Percentiles rank a stretch among this genome's conserved stretches.
Evolutionary conservation across 768 basidiomycete genomes (phyloP).

Genomic region (Lentinus tigrinus): DNA sequence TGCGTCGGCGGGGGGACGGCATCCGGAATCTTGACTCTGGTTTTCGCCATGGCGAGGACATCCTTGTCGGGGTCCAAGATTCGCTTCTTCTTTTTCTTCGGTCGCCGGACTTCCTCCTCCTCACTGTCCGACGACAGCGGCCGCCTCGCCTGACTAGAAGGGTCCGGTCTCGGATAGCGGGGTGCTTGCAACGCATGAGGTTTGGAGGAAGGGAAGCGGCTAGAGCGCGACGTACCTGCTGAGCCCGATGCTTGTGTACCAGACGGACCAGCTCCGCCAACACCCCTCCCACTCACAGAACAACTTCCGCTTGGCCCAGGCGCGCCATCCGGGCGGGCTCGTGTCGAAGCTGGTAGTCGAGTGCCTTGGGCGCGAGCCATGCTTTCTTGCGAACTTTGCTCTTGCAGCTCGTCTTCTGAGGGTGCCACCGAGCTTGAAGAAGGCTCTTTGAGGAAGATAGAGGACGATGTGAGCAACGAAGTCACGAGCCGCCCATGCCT

Average conservation of each 20-base stretch:
- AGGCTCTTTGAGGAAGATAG: not conserved
- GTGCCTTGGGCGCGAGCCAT: not conserved
- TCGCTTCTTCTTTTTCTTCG: slow-evolving; percentile 6
- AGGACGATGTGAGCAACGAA: not conserved
- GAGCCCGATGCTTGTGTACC: not conserved
- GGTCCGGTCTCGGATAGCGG: not conserved
- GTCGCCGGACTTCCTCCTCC: not conserved
- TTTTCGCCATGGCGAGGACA: not conserved
- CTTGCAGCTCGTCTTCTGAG: slow-evolving; percentile 6
- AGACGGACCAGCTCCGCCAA: not conserved
- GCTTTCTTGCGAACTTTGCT: not conserved
- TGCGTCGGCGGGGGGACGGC: not conserved
- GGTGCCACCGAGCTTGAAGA: not conserved
- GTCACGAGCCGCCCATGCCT: not conserved
- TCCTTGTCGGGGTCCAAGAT: slow-evolving; percentile 2
- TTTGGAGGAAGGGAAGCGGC: not conserved
- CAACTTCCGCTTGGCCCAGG: not conserved
- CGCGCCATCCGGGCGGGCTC: not conserved
- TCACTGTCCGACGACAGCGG: not conserved
- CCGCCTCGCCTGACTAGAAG: not conserved
- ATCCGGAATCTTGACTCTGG: not conserved
- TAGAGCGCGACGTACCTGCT: not conserved
- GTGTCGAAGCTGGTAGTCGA: not conserved
- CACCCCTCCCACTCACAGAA: not conserved
- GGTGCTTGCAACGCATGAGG: not conserved